A percentile compares a stretch with the other conserved stretches of the same genome.
These are phyloP conservation scores for Maudiozyma bulderi DNA, from an alignment of 805 yeast species.

Conservation along the genomic window DNA sequence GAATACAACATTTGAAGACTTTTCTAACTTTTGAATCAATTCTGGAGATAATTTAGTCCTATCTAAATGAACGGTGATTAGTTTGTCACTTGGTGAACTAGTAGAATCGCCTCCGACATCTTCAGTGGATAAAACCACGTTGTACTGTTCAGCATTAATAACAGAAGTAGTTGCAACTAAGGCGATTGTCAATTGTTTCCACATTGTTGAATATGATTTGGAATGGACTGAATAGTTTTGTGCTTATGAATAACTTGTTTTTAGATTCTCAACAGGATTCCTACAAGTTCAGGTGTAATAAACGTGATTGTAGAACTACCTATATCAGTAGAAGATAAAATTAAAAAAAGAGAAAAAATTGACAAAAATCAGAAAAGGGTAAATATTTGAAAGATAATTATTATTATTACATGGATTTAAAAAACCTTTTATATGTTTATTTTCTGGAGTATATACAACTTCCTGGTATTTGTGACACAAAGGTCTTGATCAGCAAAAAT, in stretches of 20 bases:
- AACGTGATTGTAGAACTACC: too few relatives aligned
- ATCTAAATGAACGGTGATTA: slow-evolving; percentile 13
- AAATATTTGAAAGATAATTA: too few relatives aligned
- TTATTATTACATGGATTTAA: too few relatives aligned
- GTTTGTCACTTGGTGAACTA: slow-evolving; percentile 3
- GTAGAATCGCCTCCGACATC: slow-evolving; percentile 16
- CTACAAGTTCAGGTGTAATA: too few relatives aligned
- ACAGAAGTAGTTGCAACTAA: background rate
- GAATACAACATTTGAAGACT: slow-evolving; percentile 19
- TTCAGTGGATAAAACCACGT: slow-evolving; percentile 11
- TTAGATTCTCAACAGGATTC: background rate
- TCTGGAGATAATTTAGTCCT: slow-evolving; percentile 15
- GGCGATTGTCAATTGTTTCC: slow-evolving; percentile 7
- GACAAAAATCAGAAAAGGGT: too few relatives aligned
- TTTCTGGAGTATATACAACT: too few relatives aligned
- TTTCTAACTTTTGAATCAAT: slow-evolving; percentile 12
- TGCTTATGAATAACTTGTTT: background rate
- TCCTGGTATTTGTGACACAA: too few relatives aligned
- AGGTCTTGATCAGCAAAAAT: too few relatives aligned
- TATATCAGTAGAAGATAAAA: too few relatives aligned
- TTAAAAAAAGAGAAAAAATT: too few relatives aligned
- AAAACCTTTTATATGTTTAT: too few relatives aligned
- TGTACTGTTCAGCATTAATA: slow-evolving; percentile 4
- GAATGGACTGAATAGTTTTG: background rate
- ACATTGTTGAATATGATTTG: slow-evolving; percentile 1